Conservation (phyloP, 805 yeast species). For the Dipodascus geniculatus region DNA sequence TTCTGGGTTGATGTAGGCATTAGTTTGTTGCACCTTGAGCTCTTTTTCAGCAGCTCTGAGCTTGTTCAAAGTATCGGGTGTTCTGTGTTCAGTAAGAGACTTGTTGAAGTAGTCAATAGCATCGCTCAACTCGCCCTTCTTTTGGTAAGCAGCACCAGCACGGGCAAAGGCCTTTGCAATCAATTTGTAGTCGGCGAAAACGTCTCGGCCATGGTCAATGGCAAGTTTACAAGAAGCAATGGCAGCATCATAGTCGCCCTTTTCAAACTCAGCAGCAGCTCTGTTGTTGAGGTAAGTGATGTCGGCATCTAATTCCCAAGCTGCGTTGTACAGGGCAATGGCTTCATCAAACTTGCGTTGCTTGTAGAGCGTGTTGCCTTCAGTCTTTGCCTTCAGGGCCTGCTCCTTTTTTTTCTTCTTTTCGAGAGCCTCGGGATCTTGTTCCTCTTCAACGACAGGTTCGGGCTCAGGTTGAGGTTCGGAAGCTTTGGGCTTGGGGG, state of each 20-base stretch:
- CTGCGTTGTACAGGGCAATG: slow-evolving; percentile 70
- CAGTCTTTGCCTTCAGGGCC: slow-evolving; percentile 52
- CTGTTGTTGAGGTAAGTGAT: slow-evolving; percentile 91
- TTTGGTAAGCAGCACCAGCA: slow-evolving; percentile 71
- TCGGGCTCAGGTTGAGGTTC: slow-evolving; percentile 9
- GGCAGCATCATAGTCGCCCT: slow-evolving; percentile 81
- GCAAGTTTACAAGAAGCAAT: slow-evolving; percentile 73
- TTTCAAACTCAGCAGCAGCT: slow-evolving; percentile 96
- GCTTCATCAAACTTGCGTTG: slow-evolving; percentile 86
- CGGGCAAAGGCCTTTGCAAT: slow-evolving; percentile 92
- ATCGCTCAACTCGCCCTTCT: slow-evolving; percentile 54
- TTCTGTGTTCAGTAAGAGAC: slow-evolving; percentile 93
- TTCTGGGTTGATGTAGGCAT: slow-evolving; percentile 74
- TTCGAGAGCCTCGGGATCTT: slow-evolving; percentile 15
- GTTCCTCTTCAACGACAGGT: slow-evolving; percentile 23
- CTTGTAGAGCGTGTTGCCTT: slow-evolving; percentile 82
- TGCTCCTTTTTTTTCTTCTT: slow-evolving; percentile 8
- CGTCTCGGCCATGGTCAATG: slow-evolving; percentile 78
- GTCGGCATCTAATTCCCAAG: slow-evolving; percentile 72
- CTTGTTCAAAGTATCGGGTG: slow-evolving; percentile 83
- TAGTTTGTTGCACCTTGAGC: slow-evolving; percentile 64
- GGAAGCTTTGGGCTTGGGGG: slow-evolving; percentile 9
- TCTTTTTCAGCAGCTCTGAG: slow-evolving; percentile 81
- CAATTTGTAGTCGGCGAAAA: slow-evolving; percentile 82
- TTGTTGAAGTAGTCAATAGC: slow-evolving; percentile 78